Base-by-base conservation (phyloP, 1,284 basidiomycete species). In the Ganoderma multipileum region DNA sequence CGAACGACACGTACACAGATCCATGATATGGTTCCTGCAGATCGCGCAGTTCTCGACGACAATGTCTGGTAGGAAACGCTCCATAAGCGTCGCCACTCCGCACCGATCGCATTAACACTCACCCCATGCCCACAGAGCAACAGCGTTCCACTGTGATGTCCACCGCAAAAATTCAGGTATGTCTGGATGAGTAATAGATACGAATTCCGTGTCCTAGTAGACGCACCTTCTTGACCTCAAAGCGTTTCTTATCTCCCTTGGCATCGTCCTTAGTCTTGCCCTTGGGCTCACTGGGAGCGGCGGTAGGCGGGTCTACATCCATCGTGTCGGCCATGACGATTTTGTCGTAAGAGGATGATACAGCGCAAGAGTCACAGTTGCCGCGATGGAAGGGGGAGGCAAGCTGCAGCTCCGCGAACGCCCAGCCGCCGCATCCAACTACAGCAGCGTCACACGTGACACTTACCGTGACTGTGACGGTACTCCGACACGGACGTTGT, bases 1-100 rank as follows among this genome's bases (percentile, higher is more conserved):
- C 28, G 12, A 14, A n/a, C 23, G 58, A 23, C 11, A 83, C 93
- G 76, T 77, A 97, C 96, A 98, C 62, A 98, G 91, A 81, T 98
- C 96, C 96, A 98, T 98, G 84, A 98, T 98, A 79, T 98, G 96
- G 81, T 97, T 97, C 78, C 95, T 89, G 85, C 95, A 97, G 81
- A 97, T 97, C 60, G 96, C 95, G 76, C 95, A 98, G 82, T 97
- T 98, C 81, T 97, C 96, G 65, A 97, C 95, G 70, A 96, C 95
- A 77, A 97, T 97, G 79, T 97, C 95, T 96, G 74, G n/a, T 6
- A 52, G 72, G 74, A 50, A 69, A 39, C 66, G 64, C 75, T 70
- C 44, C 54, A 58, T 61, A 50, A 58, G 65, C 54, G 42, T 55
- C 26, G 65, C 61, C 59, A 62, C 47, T 58, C 2, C 41, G 38